Percentiles rank a stretch among this genome's conserved stretches.
Evolutionary conservation across 495 filamentous ascomycete species (phyloP).

Genomic region (Immersiella caudata): DNA sequence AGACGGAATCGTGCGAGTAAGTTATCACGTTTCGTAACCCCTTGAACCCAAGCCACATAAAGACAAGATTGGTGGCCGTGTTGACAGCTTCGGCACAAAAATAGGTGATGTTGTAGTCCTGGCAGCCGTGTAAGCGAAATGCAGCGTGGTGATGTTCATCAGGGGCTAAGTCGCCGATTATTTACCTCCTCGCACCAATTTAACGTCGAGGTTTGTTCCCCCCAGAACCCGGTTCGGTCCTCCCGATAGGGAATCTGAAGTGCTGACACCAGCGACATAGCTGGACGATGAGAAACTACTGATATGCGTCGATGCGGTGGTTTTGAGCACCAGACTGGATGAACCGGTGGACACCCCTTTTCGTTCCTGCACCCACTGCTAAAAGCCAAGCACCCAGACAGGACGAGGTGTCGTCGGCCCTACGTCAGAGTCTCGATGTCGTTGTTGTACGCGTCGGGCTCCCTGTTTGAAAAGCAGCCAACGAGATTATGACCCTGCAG

Average conservation of each 20-base stretch:
- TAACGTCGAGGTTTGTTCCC: constrained; percentile 81
- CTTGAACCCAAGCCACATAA: constrained; percentile 71
- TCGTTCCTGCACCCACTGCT: not conserved
- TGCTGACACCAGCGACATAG: constrained; percentile 24
- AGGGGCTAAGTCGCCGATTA: constrained; percentile 2
- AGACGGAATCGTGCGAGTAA: constrained; percentile 73
- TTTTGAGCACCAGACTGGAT: not conserved
- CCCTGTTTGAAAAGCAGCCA: not conserved
- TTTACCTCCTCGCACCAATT: constrained; percentile 93
- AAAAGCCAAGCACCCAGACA: not conserved
- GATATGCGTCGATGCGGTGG: not conserved
- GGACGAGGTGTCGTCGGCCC: not conserved
- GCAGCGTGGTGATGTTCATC: not conserved
- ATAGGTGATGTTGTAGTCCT: constrained; percentile 55
- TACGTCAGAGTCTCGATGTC: not conserved
- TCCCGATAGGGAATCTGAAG: constrained; percentile 68
- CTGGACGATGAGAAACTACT: not conserved
- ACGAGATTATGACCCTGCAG: not conserved
- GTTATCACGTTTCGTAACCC: constrained; percentile 70
- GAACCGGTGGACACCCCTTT: not conserved
- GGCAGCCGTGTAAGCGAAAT: not conserved
- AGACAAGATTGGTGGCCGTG: constrained; percentile 79
- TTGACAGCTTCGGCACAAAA: constrained; percentile 53
- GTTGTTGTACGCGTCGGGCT: not conserved
- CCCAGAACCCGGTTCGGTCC: constrained; percentile 74